phyloP scores from a whole-genome alignment of 192 early-diverging fungal species.

The Coemansia sp. region DNA sequence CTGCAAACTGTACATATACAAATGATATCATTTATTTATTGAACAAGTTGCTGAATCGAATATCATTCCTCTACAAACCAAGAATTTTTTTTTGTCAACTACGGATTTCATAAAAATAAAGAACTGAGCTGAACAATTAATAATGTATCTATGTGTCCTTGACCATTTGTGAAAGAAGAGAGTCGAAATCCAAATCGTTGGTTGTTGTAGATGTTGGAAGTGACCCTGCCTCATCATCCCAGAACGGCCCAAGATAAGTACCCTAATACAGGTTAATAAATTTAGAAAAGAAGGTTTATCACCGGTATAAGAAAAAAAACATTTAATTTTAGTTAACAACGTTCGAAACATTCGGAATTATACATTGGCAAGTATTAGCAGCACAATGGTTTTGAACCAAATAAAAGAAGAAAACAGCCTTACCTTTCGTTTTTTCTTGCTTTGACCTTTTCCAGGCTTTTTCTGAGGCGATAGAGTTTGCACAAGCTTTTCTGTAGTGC shows the following conservation, averaged over 20 bases:
- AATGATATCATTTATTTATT: no score
- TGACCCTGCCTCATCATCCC: constrained; percentile 50
- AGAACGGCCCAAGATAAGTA: constrained; percentile 45
- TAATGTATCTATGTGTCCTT: constrained; percentile 6
- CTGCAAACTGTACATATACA: no score
- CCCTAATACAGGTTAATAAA: constrained; percentile 19
- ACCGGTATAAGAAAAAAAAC: not conserved
- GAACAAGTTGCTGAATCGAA: no score
- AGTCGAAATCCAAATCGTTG: constrained; percentile 50
- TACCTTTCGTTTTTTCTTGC: constrained; percentile 48
- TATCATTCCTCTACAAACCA: no score
- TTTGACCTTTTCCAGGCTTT: constrained; percentile 12
- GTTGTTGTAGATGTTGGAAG: constrained; percentile 37
- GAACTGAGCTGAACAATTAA: not conserved
- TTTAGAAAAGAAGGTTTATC: not conserved
- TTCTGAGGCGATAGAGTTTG: constrained; percentile 14
- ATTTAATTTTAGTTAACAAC: not conserved
- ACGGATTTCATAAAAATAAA: not conserved
- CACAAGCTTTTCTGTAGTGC: not conserved
- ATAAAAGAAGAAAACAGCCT: not conserved
- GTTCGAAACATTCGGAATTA: not conserved
- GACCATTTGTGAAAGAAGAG: constrained; percentile 47
- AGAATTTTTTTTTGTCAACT: not conserved
- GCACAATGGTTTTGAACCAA: no score
- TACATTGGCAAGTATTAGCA: no score